Conservation (phyloP, 2,329 filamentous ascomycete genomes). For the Colletotrichum lindemuthianum region DNA sequence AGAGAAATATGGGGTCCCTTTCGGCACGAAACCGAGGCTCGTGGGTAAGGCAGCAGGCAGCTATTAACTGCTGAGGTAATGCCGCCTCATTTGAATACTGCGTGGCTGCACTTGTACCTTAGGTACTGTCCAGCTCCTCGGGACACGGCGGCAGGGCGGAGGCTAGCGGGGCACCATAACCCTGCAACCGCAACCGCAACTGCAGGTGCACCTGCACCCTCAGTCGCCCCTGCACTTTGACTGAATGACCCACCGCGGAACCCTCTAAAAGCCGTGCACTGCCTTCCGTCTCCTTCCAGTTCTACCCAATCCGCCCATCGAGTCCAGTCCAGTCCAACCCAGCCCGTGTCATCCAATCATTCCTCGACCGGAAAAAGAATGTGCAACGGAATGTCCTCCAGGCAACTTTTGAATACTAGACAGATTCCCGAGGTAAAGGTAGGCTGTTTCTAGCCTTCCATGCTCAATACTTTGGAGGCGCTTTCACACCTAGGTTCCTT, state of each 20-base stretch:
- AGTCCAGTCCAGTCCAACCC: constrained; percentile 4
- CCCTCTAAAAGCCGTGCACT: too few relatives aligned
- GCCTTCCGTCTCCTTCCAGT: too few relatives aligned
- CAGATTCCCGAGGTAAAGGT: too few relatives aligned
- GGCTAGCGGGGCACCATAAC: constrained; percentile 7
- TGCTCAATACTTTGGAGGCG: too few relatives aligned
- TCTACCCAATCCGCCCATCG: background rate
- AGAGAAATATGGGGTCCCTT: background rate
- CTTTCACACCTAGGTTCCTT: too few relatives aligned
- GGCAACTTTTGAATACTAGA: too few relatives aligned
- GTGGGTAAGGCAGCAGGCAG: too few relatives aligned
- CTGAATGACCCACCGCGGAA: too few relatives aligned
- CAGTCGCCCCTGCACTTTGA: too few relatives aligned
- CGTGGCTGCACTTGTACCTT: background rate
- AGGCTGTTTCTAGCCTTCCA: too few relatives aligned
- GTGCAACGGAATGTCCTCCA: constrained; percentile 8
- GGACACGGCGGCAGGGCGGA: constrained; percentile 31
- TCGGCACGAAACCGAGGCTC: background rate
- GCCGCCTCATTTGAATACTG: background rate
- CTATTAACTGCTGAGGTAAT: too few relatives aligned
- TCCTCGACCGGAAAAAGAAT: constrained; percentile 27
- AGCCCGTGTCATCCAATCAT: constrained; percentile 16
- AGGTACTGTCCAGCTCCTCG: constrained; percentile 27
- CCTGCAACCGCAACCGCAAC: background rate
- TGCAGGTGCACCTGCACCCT: too few relatives aligned